A percentile compares a stretch with the other conserved stretches of the same genome.
Conservation (phyloP, 345 rosid genomes). For the Ailanthus altissimus region DNA sequence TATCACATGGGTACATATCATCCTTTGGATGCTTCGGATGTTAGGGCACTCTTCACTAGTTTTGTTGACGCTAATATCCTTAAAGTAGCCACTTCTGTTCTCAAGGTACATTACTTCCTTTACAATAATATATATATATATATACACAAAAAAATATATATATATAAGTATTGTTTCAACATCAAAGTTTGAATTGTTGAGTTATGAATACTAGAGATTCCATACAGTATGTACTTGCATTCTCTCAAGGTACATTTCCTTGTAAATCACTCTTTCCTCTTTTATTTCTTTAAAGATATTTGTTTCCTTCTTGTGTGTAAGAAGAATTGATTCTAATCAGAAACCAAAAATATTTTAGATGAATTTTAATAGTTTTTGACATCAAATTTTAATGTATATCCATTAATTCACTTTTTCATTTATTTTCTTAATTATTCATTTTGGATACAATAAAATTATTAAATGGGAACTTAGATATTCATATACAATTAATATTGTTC, state of each 20-base stretch:
- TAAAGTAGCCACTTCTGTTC: not conserved
- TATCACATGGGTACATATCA: not conserved
- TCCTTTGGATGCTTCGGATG: not conserved
- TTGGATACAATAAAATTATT: not conserved
- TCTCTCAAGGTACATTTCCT: slow-evolving; percentile 1
- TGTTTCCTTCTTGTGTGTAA: not conserved
- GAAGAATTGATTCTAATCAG: not conserved
- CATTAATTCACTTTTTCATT: not conserved
- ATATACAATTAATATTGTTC: not conserved
- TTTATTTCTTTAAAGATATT: not conserved
- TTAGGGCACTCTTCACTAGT: not conserved
- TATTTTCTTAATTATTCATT: not conserved
- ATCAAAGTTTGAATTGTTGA: not conserved
- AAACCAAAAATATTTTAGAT: not conserved
- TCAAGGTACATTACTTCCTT: not conserved
- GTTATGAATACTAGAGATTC: not conserved
- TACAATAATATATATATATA: not conserved
- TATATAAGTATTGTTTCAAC: not conserved
- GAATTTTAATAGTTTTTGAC: too few species aligned
- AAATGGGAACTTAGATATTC: not conserved
- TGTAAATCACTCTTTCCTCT: not conserved
- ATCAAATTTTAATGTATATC: too few species aligned
- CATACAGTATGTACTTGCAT: not conserved
- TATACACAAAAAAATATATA: not conserved
- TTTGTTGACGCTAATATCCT: not conserved